Conservation (phyloP, 1,284 basidiomycete genomes). For the Cutaneotrichosporon sp. region DNA sequence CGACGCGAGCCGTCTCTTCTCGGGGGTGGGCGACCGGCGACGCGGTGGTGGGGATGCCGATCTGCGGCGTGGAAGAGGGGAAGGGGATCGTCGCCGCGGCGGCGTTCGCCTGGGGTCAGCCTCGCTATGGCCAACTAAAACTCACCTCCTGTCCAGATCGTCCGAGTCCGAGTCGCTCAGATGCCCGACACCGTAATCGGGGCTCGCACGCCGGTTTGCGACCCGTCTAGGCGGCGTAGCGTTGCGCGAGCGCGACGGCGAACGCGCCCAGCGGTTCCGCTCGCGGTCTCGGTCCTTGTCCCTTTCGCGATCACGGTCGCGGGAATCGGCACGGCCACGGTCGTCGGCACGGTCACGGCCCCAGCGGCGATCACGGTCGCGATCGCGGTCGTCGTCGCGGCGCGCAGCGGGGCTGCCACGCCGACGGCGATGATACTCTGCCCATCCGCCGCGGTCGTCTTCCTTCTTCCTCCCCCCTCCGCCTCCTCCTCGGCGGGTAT, state of each 20-base stretch:
- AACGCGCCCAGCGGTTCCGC: not conserved
- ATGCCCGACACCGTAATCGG: not conserved
- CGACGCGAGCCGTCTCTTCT: conserved; percentile 9
- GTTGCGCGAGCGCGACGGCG: not conserved
- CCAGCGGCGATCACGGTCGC: not conserved
- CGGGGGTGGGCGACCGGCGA: conserved; percentile 5
- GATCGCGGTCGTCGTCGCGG: conserved; percentile 2
- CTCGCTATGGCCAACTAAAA: no score
- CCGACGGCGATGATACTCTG: conserved; percentile 5
- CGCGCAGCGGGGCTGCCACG: not conserved
- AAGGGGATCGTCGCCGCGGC: not conserved
- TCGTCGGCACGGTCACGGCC: not conserved
- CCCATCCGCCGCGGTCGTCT: conserved; percentile 10
- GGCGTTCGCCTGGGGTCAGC: conserved; percentile 1
- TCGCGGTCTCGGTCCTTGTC: not conserved
- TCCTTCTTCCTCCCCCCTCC: conserved; percentile 1
- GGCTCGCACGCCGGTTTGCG: not conserved
- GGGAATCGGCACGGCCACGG: not conserved
- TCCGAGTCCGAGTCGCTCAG: conserved; percentile 8
- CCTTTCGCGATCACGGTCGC: not conserved
- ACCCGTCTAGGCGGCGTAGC: not conserved
- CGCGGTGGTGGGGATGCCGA: conserved; percentile 3
- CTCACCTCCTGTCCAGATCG: not conserved
- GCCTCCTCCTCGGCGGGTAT: no score
- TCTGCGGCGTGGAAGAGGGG: not conserved